A percentile compares a stretch with the other conserved stretches of the same genome.
phyloP scores from a whole-genome alignment of 345 rosid genomes.

The Dovyalis caffra region DNA sequence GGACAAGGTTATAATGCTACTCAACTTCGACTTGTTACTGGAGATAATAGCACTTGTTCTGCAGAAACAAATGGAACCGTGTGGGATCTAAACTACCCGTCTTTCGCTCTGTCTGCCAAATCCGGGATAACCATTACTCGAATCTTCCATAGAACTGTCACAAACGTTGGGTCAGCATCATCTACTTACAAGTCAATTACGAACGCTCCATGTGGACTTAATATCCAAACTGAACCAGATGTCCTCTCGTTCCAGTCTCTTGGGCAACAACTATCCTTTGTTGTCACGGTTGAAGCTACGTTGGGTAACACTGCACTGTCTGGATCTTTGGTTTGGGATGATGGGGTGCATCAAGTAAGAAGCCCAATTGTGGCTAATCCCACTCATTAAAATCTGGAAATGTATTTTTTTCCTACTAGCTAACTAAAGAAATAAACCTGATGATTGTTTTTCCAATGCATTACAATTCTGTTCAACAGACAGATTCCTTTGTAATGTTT shows the following conservation, averaged over 20 bases:
- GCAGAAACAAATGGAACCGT: constrained; percentile 8
- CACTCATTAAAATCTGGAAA: too few relatives aligned
- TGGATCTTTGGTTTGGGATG: constrained; percentile 39
- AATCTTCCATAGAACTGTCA: constrained; percentile 24
- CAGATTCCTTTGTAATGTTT: too few relatives aligned
- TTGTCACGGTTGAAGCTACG: constrained; percentile 21
- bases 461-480: too few relatives aligned
- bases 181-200: constrained; percentile 26
- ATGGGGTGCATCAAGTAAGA: constrained; percentile 38
- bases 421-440: too few relatives aligned
- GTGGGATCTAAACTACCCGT: constrained; percentile 43
- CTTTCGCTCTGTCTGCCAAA: constrained; percentile 12
- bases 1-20: constrained; percentile 32
- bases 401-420: too few relatives aligned
- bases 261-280: constrained; percentile 25
- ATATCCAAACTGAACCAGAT: background rate
- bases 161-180: constrained; percentile 25
- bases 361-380: constrained; percentile 35
- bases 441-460: too few relatives aligned
- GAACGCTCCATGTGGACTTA: constrained; percentile 4
- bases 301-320: constrained; percentile 4
- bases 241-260: background rate
- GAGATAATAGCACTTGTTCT: constrained; percentile 23
- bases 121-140: background rate
- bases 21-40: constrained; percentile 21